Conservation (phyloP, 129 eudicot species). For the carrot (Daucus carota) region DNA sequence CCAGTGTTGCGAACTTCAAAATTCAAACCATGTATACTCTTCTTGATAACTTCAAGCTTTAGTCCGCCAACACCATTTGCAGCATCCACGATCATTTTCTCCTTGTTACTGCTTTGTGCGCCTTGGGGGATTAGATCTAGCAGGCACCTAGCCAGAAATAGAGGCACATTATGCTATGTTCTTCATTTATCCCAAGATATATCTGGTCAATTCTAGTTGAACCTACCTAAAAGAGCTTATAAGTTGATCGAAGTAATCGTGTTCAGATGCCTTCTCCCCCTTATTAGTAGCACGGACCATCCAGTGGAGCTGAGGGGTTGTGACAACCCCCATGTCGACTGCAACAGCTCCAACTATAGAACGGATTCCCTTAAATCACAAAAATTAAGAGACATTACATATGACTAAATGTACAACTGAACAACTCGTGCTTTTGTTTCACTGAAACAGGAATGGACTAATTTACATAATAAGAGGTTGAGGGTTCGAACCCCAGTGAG, state of each 20-base stretch:
- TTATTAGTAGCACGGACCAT: constrained; percentile 64
- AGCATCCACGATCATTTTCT: constrained; percentile 71
- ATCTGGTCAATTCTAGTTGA: constrained; percentile 3
- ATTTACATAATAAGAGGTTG: background rate
- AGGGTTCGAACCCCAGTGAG: background rate
- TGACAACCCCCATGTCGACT: constrained; percentile 24
- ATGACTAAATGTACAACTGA: background rate
- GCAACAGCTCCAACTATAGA: constrained; percentile 60
- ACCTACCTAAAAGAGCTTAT: constrained; percentile 40
- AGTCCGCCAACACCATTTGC: constrained; percentile 95
- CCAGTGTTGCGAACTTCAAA: constrained; percentile 70
- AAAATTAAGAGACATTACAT: background rate
- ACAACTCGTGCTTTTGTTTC: constrained; percentile 1
- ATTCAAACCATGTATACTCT: constrained; percentile 32
- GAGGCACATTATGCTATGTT: background rate
- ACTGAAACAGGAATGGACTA: background rate
- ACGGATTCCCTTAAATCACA: constrained; percentile 56
- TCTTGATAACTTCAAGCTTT: constrained; percentile 60
- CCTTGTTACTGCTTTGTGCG: constrained; percentile 25
- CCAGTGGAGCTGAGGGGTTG: constrained; percentile 98
- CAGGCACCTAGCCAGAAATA: constrained; percentile 46
- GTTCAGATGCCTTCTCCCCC: constrained; percentile 5
- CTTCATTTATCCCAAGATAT: background rate
- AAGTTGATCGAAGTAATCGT: constrained; percentile 13
- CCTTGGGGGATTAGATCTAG: constrained; percentile 57